phyloP scores from a whole-genome alignment of 139 green algal species.

The Ettlia oleoabundans region DNA sequence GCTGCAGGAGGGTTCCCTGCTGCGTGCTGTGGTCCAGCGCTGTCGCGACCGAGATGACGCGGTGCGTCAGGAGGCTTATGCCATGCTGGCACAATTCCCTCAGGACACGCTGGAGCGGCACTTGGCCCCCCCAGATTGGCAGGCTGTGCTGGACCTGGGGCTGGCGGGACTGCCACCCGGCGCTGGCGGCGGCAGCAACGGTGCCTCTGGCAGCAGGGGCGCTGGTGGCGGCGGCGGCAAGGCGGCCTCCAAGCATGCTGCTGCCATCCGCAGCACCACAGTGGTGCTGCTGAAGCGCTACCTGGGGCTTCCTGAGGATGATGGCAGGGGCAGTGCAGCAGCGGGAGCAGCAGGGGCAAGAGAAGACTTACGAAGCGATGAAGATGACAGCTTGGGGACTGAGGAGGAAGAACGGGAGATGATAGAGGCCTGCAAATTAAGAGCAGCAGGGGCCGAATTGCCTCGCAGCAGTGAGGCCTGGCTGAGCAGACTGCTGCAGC shows the following conservation, averaged over 20 bases:
- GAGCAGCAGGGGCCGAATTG: background rate
- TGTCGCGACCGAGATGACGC: conserved; percentile 22
- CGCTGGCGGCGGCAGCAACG: background rate
- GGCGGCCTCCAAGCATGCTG: background rate
- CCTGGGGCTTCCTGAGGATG: background rate
- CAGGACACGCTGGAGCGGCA: background rate
- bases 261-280: background rate
- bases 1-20: conserved; percentile 23
- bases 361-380: background rate
- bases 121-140: background rate
- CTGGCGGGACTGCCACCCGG: background rate
- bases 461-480: too few species aligned
- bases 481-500: background rate
- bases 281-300: conserved; percentile 14
- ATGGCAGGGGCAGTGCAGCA: background rate
- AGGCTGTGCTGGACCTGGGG: conserved; percentile 9
- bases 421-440: background rate
- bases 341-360: background rate
- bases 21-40: background rate
- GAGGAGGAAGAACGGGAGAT: background rate
- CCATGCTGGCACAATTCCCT: conserved; percentile 24
- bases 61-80: conserved; percentile 1
- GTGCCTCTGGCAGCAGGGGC: background rate
- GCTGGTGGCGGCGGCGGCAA: too few species aligned
- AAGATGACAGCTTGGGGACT: background rate